These are phyloP conservation scores for Escallonia rubra DNA, from an alignment of 129 eudicot species.

Conservation along the genomic window DNA sequence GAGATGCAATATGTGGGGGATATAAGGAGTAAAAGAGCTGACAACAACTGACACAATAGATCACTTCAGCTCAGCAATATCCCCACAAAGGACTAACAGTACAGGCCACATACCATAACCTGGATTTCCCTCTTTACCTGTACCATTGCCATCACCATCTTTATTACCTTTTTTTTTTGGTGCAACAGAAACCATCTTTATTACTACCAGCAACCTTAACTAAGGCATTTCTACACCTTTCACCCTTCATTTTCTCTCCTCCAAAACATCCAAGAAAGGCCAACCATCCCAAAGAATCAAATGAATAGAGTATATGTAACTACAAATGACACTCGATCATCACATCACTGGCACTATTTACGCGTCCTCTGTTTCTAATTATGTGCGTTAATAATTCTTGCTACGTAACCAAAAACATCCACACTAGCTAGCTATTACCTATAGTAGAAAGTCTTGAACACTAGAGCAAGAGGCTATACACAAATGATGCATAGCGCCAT, in stretches of 20 bases:
- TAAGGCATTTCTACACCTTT: no score
- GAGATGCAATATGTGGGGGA: not conserved
- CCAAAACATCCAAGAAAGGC: not conserved
- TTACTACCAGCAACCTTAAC: not conserved
- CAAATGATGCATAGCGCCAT: not conserved
- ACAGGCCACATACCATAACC: not conserved
- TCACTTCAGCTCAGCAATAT: not conserved
- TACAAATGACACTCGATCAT: not conserved
- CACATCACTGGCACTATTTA: slow-evolving; percentile 2
- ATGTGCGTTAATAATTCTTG: not conserved
- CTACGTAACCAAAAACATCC: no score
- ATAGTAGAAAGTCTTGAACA: no score
- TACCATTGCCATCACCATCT: not conserved
- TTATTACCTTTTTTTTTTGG: not conserved
- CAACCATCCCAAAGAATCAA: not conserved
- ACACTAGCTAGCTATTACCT: no score
- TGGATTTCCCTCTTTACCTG: not conserved
- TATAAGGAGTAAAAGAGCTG: not conserved
- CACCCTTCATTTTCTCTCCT: not conserved
- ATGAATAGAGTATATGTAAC: not conserved
- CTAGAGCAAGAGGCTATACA: no score
- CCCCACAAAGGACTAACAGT: not conserved
- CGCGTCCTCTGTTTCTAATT: slow-evolving; percentile 2
- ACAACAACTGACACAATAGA: not conserved
- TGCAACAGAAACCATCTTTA: not conserved